Percentiles rank a stretch among this genome's conserved stretches.
phyloP scores from a whole-genome alignment of 2,329 filamentous ascomycete species.

The Colletotrichum sp. region DNA sequence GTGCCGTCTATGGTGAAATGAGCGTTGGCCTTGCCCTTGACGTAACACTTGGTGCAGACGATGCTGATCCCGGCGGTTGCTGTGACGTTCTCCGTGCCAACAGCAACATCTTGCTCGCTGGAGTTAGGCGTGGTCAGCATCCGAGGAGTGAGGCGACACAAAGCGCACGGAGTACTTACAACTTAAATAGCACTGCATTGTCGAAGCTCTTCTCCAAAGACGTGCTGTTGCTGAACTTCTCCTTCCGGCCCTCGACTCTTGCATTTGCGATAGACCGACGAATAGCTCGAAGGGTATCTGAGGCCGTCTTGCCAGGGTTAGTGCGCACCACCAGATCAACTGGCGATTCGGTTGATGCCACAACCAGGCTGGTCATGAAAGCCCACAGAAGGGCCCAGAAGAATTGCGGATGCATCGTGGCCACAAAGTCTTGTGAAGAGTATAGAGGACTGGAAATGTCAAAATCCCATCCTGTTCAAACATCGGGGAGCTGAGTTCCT shows the following conservation, averaged over 20 bases:
- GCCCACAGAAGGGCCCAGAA: neutral
- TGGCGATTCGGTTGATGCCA: neutral
- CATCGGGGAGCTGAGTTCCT: neutral
- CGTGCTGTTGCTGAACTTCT: conserved; percentile 28
- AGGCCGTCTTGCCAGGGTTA: neutral
- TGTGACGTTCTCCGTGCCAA: conserved; percentile 23
- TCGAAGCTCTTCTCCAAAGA: conserved; percentile 44
- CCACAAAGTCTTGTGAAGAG: neutral
- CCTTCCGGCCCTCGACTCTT: neutral
- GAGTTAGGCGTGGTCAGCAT: neutral
- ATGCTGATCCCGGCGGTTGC: conserved; percentile 40
- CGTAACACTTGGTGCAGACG: conserved; percentile 54
- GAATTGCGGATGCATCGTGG: neutral
- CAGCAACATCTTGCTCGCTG: conserved; percentile 12
- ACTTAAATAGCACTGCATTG: conserved; percentile 40
- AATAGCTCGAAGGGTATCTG: neutral
- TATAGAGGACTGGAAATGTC: neutral
- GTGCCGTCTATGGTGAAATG: conserved; percentile 44
- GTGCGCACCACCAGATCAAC: neutral
- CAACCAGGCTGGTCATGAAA: neutral
- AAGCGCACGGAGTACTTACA: conserved; percentile 22
- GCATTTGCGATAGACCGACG: neutral
- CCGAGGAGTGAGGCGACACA: too few species aligned
- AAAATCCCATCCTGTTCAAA: neutral
- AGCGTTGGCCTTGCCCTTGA: conserved; percentile 50